These are phyloP conservation scores for Fusarium dimerum DNA, from an alignment of 2,329 filamentous ascomycete genomes.

Conservation along the genomic window DNA sequence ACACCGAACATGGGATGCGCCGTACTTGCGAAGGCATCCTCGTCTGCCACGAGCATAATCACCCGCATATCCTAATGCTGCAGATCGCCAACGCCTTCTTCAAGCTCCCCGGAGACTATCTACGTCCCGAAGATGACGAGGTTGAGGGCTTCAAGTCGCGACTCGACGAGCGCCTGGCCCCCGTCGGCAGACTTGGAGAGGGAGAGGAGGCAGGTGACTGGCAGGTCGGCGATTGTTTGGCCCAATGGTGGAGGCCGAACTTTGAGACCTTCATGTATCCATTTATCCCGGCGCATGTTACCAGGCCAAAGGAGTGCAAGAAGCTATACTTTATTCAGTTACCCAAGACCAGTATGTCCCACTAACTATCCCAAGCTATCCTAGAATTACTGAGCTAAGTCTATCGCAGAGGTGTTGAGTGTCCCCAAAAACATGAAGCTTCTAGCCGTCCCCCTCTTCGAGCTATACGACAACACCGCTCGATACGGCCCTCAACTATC, in stretches of 20 bases:
- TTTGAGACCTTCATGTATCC: conserved; percentile 99
- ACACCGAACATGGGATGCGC: conserved; percentile 88
- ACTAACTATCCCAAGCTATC: neutral
- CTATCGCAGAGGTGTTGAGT: conserved; percentile 75
- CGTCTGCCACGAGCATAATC: conserved; percentile 98
- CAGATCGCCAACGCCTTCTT: conserved; percentile 99
- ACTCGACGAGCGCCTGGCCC: conserved; percentile 89
- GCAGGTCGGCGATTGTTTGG: conserved; percentile 91
- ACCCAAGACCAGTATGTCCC: conserved; percentile 76
- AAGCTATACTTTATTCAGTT: conserved; percentile 98
- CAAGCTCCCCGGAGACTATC: conserved; percentile 96
- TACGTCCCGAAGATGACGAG: conserved; percentile 86
- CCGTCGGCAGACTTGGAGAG: conserved; percentile 83
- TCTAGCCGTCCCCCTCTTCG: conserved; percentile 92
- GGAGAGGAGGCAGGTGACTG: conserved; percentile 84
- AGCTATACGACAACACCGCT: conserved; percentile 96
- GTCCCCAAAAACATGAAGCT: conserved; percentile 99
- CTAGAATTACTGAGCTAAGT: conserved; percentile 3
- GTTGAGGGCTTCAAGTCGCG: conserved; percentile 91
- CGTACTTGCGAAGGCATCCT: conserved; percentile 96
- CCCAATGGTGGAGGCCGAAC: conserved; percentile 98
- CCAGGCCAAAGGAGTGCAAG: conserved; percentile 97
- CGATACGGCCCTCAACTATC: conserved; percentile 95
- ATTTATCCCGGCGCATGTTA: conserved; percentile 94
- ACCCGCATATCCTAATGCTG: conserved; percentile 97